These are phyloP conservation scores for Dictyostelium discoideum DNA, from an alignment of 78 protist genomes.

Conservation along the genomic window dicty_2.7 NC_007091.3:2334501-2335000, in stretches of 20 bases:
- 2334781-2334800: conserved; percentile 59
- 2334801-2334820: conserved; percentile 77
- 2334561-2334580: conserved; percentile 50
- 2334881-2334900: conserved; percentile 86
- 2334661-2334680: not conserved
- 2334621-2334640: conserved; percentile 80
- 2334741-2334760: conserved; percentile 61
- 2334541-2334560: conserved; percentile 51
- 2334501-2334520: conserved; percentile 63
- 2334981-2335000: conserved; percentile 85
- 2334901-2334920: conserved; percentile 87
- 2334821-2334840: conserved; percentile 91
- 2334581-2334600: conserved; percentile 78
- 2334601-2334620: conserved; percentile 76
- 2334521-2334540: conserved; percentile 48
- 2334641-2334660: conserved; percentile 81
- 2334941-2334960: conserved; percentile 85
- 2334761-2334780: conserved; percentile 46
- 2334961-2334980: conserved; percentile 92
- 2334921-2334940: conserved; percentile 91
- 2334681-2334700: not conserved
- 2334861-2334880: conserved; percentile 80
- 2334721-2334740: no score
- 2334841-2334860: conserved; percentile 80
- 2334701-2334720: not conserved